Evolutionary conservation across 2,329 filamentous ascomycete genomes (phyloP), one percentile per base, ranked within the genome.

Genomic region (Beauveria varroae): DNA sequence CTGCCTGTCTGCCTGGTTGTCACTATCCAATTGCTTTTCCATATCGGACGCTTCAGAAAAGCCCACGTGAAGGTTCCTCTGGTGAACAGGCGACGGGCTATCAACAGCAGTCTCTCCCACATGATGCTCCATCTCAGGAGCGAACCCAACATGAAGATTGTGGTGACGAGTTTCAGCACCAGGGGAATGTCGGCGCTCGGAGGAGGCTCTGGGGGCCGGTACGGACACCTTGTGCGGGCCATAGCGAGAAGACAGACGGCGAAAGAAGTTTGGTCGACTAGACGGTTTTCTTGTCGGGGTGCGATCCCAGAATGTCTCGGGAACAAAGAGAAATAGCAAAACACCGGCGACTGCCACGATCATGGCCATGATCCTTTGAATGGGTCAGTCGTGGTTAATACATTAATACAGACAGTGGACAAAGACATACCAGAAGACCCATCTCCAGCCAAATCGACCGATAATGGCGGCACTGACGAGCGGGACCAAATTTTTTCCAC

Each of bases 221-320:
- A 56, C 18, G 2, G 49, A 60, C 12, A 63, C 61, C 51, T 56
- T 63, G 18, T 60, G 65, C 20, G 55, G 30, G 18, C 68, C 67
- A 47, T 71, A 72, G 41, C 72, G 74, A 1, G 79, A 81, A 0
- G 81, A 83, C 22, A 77, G 69, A 6, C 80, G 74, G 24, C 75
- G 78, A 61, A 83, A 76, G 57, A 84, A 73, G 60, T 74, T 75
- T 1, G 79, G 78, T 22, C 79, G 71, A 62, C 73, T 77, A 7
- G 71, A 70, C 3, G 73, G 67, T 46, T 73, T 74, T 22, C 73
- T 70, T 3, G 74, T 70, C 2, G 93, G 92, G 2, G 88, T 88
- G 53, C 93, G 82, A 72, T 97, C 92, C 93, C 93, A 98, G 66
- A 96, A 97, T 0, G 92, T 96, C 75, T 98, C 93, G 0, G 93